Evolutionary conservation across 1,284 basidiomycete genomes (phyloP), one percentile per base, ranked within the genome.

Genomic region (Fomes fomentarius): DNA sequence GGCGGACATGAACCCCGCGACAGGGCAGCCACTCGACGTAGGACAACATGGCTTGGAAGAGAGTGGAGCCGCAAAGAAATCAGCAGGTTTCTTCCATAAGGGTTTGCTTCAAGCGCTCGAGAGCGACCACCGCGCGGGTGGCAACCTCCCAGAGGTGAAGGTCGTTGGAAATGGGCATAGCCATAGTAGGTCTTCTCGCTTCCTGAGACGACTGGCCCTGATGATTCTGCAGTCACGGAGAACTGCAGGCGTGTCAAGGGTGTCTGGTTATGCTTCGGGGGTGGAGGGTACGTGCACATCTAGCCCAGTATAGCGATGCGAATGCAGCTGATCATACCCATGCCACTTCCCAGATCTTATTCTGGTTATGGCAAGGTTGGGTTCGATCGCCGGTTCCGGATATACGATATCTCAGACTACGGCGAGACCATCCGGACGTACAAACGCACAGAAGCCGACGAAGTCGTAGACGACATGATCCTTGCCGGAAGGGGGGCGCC

Each of bases 201-300:
- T 40, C 33, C 28, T 30, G 28, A 7, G 12, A 8, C 11, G 19
- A 24, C 21, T 6, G 19, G n/a, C 22, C 4, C 14, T 8, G 19
- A n/a, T 14, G 15, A 9, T 8, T 30, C 41, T 43, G 4, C 54
- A 91, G 89, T 91, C 15, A 93, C 92, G 10, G 93, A 96, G 66
- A 91, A 94, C 64, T 98, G 96, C 66, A 79, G 87, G 60, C 83
- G 95, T 8, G 80, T 94, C 6, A 79, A 85, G 43, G 91, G 91
- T 7, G 79, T 96, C 3, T 98, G 96, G 96, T 78, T 91, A 63
- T 98, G 96, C 74, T 99, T 99, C 69, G 92, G 92, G 21, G 96
- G 96, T 25, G 96, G 95, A 64, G 87, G 91, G 75, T 87, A 64
- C 66, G 83, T 74, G 8, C 14, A 1, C n/a, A 11, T 10, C 5